Evolutionary conservation across 371 early-diverging fungal species (phyloP), one percentile per base, ranked within the genome.

Genomic region (Mucor indicus): DNA sequence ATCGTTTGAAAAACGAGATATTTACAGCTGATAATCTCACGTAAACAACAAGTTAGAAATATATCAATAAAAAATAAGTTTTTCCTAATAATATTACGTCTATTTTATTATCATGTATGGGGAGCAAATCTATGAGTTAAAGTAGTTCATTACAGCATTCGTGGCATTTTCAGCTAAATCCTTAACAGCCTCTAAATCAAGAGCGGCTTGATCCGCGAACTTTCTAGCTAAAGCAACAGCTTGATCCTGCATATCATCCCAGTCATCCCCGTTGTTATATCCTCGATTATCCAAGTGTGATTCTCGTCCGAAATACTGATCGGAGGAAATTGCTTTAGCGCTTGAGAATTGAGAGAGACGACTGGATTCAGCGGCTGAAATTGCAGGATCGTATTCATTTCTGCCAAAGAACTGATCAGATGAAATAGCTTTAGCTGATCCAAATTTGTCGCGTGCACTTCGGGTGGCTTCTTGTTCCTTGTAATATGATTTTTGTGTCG

Each of bases 321-420:
- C 81, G 13, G 87, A 86, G 32, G 90, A 90, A 48, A 94, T 92
- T 4, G 90, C 78, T 6, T 69, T 73, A 2, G 87, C 83, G 29
- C 85, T 86, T 25, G 79, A 61, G 62, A 94, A 92, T 52, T 86
- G 71, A 29, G 75, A 71, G 5, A 94, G 73, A 6, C 88, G 81
- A 8, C 50, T 64, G 24, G 75, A 67, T 16, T 86, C 80, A 44
- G 86, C 87, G 11, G 84, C 74, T 17, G 85, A 79, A 4, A 77
- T 62, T 11, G 75, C 67, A 29, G 77, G 78, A 58, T 84, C 83
- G 43, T 86, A 89, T 21, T 71, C 70, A 38, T 85, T 83, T 29
- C 94, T 81, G 9, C 85, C 88, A 81, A 95, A 95, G 69, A 83
- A 95, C 67, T 92, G 90, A 50, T 93, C 94, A 4, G 91, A 87